These are phyloP conservation scores for Penicillium oxalicum DNA, from an alignment of 2,329 filamentous ascomycete species.

Conservation along the genomic window DNA sequence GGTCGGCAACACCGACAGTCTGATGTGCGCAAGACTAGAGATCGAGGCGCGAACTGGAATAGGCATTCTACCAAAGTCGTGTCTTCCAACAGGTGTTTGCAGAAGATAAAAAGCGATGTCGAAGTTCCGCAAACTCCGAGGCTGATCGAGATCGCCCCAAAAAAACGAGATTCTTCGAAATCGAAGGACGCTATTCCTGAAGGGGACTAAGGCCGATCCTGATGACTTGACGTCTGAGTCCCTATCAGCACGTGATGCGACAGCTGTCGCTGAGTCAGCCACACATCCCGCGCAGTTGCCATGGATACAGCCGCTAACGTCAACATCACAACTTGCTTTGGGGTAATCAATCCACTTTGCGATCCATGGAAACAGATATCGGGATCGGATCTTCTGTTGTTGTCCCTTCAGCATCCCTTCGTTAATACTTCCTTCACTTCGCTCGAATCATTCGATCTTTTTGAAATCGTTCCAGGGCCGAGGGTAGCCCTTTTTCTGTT, in stretches of 20 bases:
- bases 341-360: slow-evolving; percentile 23
- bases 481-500: slow-evolving; percentile 12
- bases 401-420: slow-evolving; percentile 17
- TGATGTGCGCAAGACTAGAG: slow-evolving; percentile 31
- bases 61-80: slow-evolving; percentile 21
- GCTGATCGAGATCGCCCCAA: not conserved
- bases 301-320: slow-evolving; percentile 31
- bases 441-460: slow-evolving; percentile 8
- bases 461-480: not conserved
- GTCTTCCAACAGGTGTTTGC: slow-evolving; percentile 4
- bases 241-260: slow-evolving; percentile 9
- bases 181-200: slow-evolving; percentile 5
- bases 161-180: slow-evolving; percentile 11
- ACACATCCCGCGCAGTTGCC: slow-evolving; percentile 21
- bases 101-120: slow-evolving; percentile 11
- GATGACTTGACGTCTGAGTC: slow-evolving; percentile 7
- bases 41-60: slow-evolving; percentile 24
- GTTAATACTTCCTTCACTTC: slow-evolving; percentile 15
- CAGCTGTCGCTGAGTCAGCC: slow-evolving; percentile 12
- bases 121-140: not conserved
- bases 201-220: slow-evolving; percentile 14
- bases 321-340: slow-evolving; percentile 26
- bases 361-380: slow-evolving; percentile 23
- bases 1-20: slow-evolving; percentile 13
- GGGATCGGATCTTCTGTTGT: slow-evolving; percentile 16